These are phyloP conservation scores for Pichia thaimueangensis DNA, from an alignment of 805 yeast genomes.

Conservation along the genomic window DNA sequence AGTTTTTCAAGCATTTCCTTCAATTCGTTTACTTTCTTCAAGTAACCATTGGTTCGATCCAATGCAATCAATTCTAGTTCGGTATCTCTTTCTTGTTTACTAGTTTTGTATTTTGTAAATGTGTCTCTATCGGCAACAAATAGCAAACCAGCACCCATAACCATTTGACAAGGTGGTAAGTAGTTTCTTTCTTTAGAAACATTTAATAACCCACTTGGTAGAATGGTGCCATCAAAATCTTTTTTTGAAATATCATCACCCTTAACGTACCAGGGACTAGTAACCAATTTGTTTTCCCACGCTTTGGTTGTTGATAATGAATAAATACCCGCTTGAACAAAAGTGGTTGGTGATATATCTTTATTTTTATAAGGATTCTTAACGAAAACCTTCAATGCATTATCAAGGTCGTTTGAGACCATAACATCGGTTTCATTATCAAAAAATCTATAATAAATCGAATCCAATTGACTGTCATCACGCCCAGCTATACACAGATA, in stretches of 20 bases:
- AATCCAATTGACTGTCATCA: slow-evolving; percentile 72
- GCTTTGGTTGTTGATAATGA: slow-evolving; percentile 79
- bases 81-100: slow-evolving; percentile 20
- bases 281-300: slow-evolving; percentile 80
- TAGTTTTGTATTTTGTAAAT: slow-evolving; percentile 29
- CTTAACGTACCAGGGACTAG: slow-evolving; percentile 81
- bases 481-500: slow-evolving; percentile 83
- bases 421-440: slow-evolving; percentile 60
- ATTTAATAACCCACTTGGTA: slow-evolving; percentile 58
- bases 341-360: slow-evolving; percentile 75
- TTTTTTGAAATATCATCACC: slow-evolving; percentile 65
- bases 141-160: slow-evolving; percentile 82
- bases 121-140: slow-evolving; percentile 63
- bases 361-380: slow-evolving; percentile 71
- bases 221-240: slow-evolving; percentile 48
- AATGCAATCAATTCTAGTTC: slow-evolving; percentile 28
- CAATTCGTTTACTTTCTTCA: slow-evolving; percentile 26
- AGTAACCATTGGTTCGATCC: slow-evolving; percentile 22
- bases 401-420: slow-evolving; percentile 69
- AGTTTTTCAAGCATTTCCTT: slow-evolving; percentile 21
- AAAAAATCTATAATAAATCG: slow-evolving; percentile 73
- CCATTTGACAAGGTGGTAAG: slow-evolving; percentile 74
- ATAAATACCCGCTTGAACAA: slow-evolving; percentile 84
- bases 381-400: slow-evolving; percentile 69
- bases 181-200: slow-evolving; percentile 48